Base-by-base conservation (phyloP, 345 rosid species). In the Aquilaria sinensis region DNA sequence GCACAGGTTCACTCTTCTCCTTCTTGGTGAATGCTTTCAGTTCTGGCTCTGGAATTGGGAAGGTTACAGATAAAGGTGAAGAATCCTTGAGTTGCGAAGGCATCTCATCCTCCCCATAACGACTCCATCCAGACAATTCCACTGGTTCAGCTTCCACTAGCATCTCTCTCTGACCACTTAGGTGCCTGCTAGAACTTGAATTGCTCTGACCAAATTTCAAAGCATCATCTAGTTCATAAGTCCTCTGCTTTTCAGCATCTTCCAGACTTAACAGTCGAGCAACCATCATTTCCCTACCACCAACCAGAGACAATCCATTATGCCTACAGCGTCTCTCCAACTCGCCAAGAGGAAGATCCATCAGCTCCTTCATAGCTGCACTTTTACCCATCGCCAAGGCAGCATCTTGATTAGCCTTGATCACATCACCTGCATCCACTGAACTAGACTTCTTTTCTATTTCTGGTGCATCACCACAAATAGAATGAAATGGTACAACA, bases 271-370 rank as follows among this genome's bases (percentile, higher is more conserved):
- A 82, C 69, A 95, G 78, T 60, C 98, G 75, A 12, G 97, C 77
- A 80, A 95, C 98, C 99, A 95, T 95, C 78, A 78, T 81, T 61
- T 83, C 98, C 83, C 99, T 91, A 74, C 98, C 98, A 68, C 98
- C 99, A 68, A 85, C 79, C 57, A 89, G 98, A 56, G 99, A 95
- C 74, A 95, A 80, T 29, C 99, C 99, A 58, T 95, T 95, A 75
- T 95, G 97, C 62, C 98, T 83, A 67, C 99, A 95, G 51, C 98
- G 96, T 72, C 98, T 81, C 77, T 95, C 98, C 57, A 95, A 85
- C 86, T 95, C 99, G 65, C 81, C 70, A 43, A 91, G 74, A 43
- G 98, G 96, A 64, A 91, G 92, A 71, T 72, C 77, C 99, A 95
- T 80, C 63, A 91, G 78, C 81, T 95, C 98, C 81, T 72, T 82